phyloP scores from a whole-genome alignment of 768 basidiomycete genomes.

The Boletales sp. region DNA sequence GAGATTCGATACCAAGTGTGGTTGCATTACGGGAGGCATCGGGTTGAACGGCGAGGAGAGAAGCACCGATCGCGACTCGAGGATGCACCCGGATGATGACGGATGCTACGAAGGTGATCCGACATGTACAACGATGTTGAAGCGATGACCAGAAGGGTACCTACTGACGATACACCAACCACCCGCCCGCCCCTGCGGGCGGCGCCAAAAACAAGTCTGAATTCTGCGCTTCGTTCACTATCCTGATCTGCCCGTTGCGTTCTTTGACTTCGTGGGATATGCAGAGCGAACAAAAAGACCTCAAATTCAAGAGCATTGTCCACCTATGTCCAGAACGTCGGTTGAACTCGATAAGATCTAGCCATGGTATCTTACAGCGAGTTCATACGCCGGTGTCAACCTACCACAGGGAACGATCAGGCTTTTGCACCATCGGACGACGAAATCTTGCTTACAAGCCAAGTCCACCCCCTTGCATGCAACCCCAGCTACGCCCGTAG shows the following conservation, averaged over 20 bases:
- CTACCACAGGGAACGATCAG: background rate
- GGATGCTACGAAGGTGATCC: conserved; percentile 3
- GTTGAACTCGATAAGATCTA: background rate
- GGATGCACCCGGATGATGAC: conserved; percentile 9
- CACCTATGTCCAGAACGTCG: conserved; percentile 22
- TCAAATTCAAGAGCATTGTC: conserved; percentile 45
- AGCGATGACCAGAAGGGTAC: background rate
- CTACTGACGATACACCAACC: conserved; percentile 43
- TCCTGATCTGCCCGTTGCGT: conserved; percentile 12
- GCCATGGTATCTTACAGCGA: background rate
- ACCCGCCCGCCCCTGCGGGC: conserved; percentile 50
- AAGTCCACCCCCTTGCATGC: conserved; percentile 46
- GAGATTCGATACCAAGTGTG: conserved; percentile 5
- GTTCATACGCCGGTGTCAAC: conserved; percentile 17
- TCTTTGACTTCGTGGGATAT: background rate
- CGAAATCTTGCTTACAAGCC: conserved; percentile 20
- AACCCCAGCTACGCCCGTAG: conserved; percentile 29
- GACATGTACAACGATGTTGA: background rate
- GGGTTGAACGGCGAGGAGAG: conserved; percentile 5
- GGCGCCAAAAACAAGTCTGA: conserved; percentile 55
- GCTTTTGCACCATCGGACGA: background rate
- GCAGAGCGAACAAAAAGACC: background rate
- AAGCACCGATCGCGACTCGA: conserved; percentile 4
- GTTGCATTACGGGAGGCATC: conserved; percentile 5
- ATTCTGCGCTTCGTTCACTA: conserved; percentile 38